A percentile compares a stretch with the other conserved stretches of the same genome.
Conservation (phyloP, 345 rosid species). For the Salix suchowensis region DNA sequence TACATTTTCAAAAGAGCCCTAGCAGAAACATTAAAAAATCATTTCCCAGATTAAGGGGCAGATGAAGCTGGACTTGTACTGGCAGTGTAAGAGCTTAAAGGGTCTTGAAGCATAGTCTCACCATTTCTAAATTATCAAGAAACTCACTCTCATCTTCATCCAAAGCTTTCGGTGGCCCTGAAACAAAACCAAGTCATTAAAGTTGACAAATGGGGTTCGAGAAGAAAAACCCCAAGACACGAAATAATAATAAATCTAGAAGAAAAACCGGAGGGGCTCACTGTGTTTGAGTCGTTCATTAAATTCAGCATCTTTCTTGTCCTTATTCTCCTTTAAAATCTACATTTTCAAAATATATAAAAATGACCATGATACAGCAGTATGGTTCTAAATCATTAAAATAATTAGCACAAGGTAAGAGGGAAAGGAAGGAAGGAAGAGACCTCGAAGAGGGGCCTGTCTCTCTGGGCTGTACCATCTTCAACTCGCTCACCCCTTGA, state of each 20-base stretch:
- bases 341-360: slow-evolving; percentile 9
- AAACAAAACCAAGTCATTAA: slow-evolving; percentile 4
- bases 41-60: neutral
- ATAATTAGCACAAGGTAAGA: neutral
- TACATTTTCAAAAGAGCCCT: too few species aligned
- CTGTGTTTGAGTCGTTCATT: slow-evolving; percentile 95
- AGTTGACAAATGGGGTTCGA: neutral
- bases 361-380: neutral
- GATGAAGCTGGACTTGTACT: neutral
- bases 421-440: neutral
- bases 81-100: neutral
- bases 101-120: slow-evolving; percentile 30
- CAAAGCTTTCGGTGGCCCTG: slow-evolving; percentile 96
- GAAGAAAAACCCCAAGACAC: too few species aligned
- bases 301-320: slow-evolving; percentile 89
- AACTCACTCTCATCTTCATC: slow-evolving; percentile 98
- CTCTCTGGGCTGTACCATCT: slow-evolving; percentile 94
- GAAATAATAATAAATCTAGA: neutral
- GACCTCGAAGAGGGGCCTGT: slow-evolving; percentile 81
- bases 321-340: slow-evolving; percentile 94
- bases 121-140: slow-evolving; percentile 76
- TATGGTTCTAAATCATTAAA: neutral
- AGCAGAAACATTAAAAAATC: too few species aligned
- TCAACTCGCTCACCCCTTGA: slow-evolving; percentile 86
- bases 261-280: slow-evolving; percentile 27